A percentile compares a stretch with the other conserved stretches of the same genome.
Conservation (phyloP, 176 grass and related monocot species). For the Avena atlantica region DNA sequence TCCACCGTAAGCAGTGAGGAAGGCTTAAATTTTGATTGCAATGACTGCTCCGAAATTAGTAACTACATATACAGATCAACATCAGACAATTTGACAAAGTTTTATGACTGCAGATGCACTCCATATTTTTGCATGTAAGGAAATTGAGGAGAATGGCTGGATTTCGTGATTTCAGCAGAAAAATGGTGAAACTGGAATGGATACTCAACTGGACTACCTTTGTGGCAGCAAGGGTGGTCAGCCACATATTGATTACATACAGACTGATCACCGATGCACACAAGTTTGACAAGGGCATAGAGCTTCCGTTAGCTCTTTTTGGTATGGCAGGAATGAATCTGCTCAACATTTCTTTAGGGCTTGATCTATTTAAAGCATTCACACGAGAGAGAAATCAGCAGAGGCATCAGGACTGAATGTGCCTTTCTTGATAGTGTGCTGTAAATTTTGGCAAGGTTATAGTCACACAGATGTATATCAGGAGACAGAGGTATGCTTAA, state of each 20-base stretch:
- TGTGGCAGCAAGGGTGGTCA: slow-evolving; percentile 65
- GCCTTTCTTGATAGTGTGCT: slow-evolving; percentile 31
- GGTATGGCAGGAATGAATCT: slow-evolving; percentile 96
- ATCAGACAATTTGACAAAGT: slow-evolving; percentile 24
- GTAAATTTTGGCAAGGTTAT: slow-evolving; percentile 40
- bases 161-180: slow-evolving; percentile 58
- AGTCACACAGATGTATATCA: slow-evolving; percentile 27
- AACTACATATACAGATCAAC: not conserved
- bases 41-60: slow-evolving; percentile 18
- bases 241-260: slow-evolving; percentile 82
- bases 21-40: not conserved
- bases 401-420: slow-evolving; percentile 63
- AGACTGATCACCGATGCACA: slow-evolving; percentile 77
- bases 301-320: slow-evolving; percentile 86
- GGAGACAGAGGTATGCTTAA: slow-evolving; percentile 44
- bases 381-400: slow-evolving; percentile 69
- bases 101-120: slow-evolving; percentile 75
- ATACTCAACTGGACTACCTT: slow-evolving; percentile 83
- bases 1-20: not conserved
- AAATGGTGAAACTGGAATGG: slow-evolving; percentile 86
- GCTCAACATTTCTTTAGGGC: slow-evolving; percentile 80
- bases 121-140: slow-evolving; percentile 86
- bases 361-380: slow-evolving; percentile 79
- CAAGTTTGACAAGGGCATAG: slow-evolving; percentile 83
- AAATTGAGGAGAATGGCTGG: slow-evolving; percentile 92